Percentiles rank a stretch among this genome's conserved stretches.
phyloP scores from a whole-genome alignment of 2,329 filamentous ascomycete species.

The Mycosphaerelloides madeirae region DNA sequence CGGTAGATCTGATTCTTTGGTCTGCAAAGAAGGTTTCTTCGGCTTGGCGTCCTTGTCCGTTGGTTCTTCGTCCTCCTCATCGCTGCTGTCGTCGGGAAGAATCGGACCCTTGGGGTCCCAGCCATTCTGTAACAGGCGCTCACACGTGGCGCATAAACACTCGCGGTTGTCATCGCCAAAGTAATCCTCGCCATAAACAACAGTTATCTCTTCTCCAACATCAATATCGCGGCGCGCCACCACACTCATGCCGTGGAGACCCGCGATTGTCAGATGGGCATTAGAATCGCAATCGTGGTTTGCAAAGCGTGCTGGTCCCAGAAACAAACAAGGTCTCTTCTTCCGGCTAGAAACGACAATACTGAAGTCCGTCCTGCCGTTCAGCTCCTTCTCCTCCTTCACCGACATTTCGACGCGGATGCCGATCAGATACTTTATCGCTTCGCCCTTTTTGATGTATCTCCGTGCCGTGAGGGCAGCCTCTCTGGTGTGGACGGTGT shows the following conservation, averaged over 20 bases:
- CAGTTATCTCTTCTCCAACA: slow-evolving; percentile 89
- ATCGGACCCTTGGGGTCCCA: slow-evolving; percentile 58
- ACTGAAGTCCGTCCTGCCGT: slow-evolving; percentile 89
- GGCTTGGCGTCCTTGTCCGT: slow-evolving; percentile 9
- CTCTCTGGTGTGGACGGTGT: slow-evolving; percentile 86
- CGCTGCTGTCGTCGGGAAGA: slow-evolving; percentile 29
- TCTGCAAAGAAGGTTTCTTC: neutral
- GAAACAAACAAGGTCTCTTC: slow-evolving; percentile 85
- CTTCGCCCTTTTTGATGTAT: slow-evolving; percentile 73
- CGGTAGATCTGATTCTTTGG: slow-evolving; percentile 3
- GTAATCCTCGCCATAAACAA: slow-evolving; percentile 92
- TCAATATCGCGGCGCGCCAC: slow-evolving; percentile 77
- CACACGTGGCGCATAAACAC: slow-evolving; percentile 85
- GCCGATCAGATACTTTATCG: slow-evolving; percentile 84
- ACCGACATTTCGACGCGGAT: slow-evolving; percentile 89
- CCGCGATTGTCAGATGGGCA: slow-evolving; percentile 76
- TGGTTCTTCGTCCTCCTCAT: slow-evolving; percentile 32
- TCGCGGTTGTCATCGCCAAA: slow-evolving; percentile 95
- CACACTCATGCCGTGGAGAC: slow-evolving; percentile 84
- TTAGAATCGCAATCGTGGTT: slow-evolving; percentile 97
- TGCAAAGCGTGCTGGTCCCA: slow-evolving; percentile 91
- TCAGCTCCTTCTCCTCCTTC: slow-evolving; percentile 80
- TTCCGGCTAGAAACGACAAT: slow-evolving; percentile 91
- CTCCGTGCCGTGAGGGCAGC: slow-evolving; percentile 79
- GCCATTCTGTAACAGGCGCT: slow-evolving; percentile 69